A percentile compares a stretch with the other conserved stretches of the same genome.
Evolutionary conservation across 1,284 basidiomycete species (phyloP).

Genomic region (Malassezia vespertilionis): DNA sequence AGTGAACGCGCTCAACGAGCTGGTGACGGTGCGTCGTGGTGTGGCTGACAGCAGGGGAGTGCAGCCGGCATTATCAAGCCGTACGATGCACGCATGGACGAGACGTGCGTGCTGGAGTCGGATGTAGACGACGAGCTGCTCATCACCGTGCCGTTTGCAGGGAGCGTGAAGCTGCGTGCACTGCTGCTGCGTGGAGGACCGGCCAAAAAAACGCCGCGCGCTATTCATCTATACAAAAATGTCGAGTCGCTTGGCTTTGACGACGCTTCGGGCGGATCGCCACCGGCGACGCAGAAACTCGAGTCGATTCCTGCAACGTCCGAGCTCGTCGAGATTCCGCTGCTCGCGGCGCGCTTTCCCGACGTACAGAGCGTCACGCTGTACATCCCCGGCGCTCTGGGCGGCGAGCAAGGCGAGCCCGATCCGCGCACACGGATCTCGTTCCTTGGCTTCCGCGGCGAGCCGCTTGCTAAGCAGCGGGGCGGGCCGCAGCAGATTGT

Average conservation of each 20-base stretch:
- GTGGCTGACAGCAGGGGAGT: conserved; percentile 6
- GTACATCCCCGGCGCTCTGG: conserved; percentile 27
- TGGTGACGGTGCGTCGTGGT: conserved; percentile 8
- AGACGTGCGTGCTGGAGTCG: conserved; percentile 18
- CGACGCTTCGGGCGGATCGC: conserved; percentile 16
- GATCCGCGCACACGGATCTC: conserved; percentile 21
- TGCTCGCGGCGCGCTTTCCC: conserved; percentile 35
- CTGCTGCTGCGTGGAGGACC: conserved; percentile 23
- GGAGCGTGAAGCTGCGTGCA: conserved; percentile 31
- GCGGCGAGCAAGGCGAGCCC: conserved; percentile 17
- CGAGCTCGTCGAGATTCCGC: conserved; percentile 33
- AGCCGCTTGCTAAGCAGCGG: conserved; percentile 10
- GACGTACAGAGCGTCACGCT: conserved; percentile 33
- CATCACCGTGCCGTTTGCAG: conserved; percentile 36
- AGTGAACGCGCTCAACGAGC: conserved; percentile 33
- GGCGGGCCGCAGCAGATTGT: conserved; percentile 32
- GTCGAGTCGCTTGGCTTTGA: conserved; percentile 32
- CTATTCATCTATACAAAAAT: conserved; percentile 34
- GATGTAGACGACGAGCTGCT: conserved; percentile 37
- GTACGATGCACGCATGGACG: conserved; percentile 23
- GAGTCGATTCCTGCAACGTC: conserved; percentile 27
- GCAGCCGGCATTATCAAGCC: conserved; percentile 29
- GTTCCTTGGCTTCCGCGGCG: conserved; percentile 40
- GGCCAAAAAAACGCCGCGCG: conserved; percentile 22
- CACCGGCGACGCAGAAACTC: conserved; percentile 24